Evolutionary conservation across 768 basidiomycete genomes (phyloP), one percentile per base, ranked within the genome.

Genomic region (Macrolepiota albuminosa): DNA sequence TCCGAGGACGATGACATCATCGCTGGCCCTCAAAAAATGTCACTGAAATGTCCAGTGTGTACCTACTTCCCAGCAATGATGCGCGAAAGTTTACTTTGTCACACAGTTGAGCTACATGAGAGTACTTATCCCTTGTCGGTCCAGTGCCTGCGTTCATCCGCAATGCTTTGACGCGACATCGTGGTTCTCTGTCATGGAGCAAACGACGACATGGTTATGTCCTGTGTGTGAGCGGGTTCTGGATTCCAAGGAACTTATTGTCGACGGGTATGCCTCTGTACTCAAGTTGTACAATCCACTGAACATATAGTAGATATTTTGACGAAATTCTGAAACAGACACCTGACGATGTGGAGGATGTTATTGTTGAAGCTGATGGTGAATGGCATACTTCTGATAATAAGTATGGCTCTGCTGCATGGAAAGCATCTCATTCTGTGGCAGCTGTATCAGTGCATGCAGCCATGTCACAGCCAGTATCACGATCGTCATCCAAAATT

Each of bases 81-180:
- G 47, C 39, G 39, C 43, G 24, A 45, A 3, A 16, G 39, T 43
- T 57, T 61, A 61, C 39, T 45, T 21, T 45, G 48, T 64, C 83
- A 33, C 26, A 51, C 50, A 83, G 95, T 77, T 99, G 61, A 93
- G 92, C 48, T 97, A 90, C 71, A 84, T 87, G 71, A 90, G 95
- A 6, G 86, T 99, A 58, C 78, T 73, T 37, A 88, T 83, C 0
- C 96, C 97, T 8, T 87, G 91, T 70, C 90, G 96, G 34, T 95
- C 97, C 0, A 80, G 76, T n/a, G 78, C 80, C 60, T 98, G 97
- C 68, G 85, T 90, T 40, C 97, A 98, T 72, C 76, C 91, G 7
- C 91, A 95, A 66, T 99, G 97, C 71, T 99, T 98, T 73, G 97
- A 99, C 72, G 95, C 95, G 0, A 81, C 80, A 18, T 93, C 91